phyloP scores from a whole-genome alignment of 495 filamentous ascomycete species.

The Lichina pygmaea region DNA sequence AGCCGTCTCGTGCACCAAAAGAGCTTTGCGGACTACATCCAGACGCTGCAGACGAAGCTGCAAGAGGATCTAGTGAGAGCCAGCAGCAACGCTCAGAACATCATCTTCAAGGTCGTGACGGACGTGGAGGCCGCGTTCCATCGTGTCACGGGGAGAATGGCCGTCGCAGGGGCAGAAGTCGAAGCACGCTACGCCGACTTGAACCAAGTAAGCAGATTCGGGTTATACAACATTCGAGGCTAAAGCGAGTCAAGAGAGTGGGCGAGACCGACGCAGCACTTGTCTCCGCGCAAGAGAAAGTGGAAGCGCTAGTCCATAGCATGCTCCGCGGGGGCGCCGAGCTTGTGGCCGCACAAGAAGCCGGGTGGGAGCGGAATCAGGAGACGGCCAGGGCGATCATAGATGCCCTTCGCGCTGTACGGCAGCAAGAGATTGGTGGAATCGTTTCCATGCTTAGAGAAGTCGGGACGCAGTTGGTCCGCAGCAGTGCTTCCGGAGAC shows the following conservation, averaged over 20 bases:
- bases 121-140: constrained; percentile 11
- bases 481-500: constrained; percentile 8
- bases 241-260: constrained; percentile 11
- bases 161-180: constrained; percentile 6
- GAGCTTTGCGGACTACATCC: constrained; percentile 13
- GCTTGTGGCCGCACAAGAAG: neutral
- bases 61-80: constrained; percentile 14
- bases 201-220: constrained; percentile 1
- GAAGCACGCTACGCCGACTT: constrained; percentile 10
- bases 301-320: constrained; percentile 14
- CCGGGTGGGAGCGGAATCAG: constrained; percentile 4
- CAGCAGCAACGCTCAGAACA: constrained; percentile 7
- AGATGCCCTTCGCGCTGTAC: constrained; percentile 8
- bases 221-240: neutral
- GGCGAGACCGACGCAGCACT: constrained; percentile 11
- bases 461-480: constrained; percentile 11
- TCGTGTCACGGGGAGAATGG: constrained; percentile 6
- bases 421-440: constrained; percentile 6
- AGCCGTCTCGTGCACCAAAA: constrained; percentile 11
- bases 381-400: constrained; percentile 6
- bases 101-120: constrained; percentile 9
- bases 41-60: constrained; percentile 12
- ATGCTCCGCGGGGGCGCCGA: constrained; percentile 3
- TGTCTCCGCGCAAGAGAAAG: constrained; percentile 8
- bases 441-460: constrained; percentile 4